A percentile compares a stretch with the other conserved stretches of the same genome.
These are phyloP conservation scores for Nakazawaea siamensis DNA, from an alignment of 805 yeast genomes.

Conservation along the genomic window DNA sequence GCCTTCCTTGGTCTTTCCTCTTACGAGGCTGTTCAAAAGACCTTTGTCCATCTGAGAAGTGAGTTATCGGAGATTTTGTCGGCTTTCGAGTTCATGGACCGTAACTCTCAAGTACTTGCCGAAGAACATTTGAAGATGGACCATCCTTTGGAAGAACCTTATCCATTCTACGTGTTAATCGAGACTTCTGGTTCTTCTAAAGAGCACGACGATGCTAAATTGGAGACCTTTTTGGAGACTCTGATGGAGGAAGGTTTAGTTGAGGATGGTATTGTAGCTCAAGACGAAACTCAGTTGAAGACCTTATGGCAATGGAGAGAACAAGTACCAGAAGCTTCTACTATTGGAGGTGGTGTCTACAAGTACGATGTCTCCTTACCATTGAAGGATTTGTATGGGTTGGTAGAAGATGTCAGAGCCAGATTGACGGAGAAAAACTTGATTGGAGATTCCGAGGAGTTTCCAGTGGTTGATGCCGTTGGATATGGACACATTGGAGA, in stretches of 20 bases:
- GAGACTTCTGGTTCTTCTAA: constrained; percentile 95
- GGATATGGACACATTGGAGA: constrained; percentile 99
- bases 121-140: constrained; percentile 46
- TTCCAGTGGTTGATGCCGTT: constrained; percentile 81
- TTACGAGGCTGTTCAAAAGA: constrained; percentile 76
- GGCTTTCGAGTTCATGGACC: constrained; percentile 93
- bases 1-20: constrained; percentile 79
- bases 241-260: constrained; percentile 82
- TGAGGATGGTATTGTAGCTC: constrained; percentile 92
- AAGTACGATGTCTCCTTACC: constrained; percentile 96
- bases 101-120: constrained; percentile 57
- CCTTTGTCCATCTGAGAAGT: constrained; percentile 68
- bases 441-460: constrained; percentile 52
- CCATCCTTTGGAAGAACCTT: constrained; percentile 58
- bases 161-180: constrained; percentile 85
- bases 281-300: constrained; percentile 80
- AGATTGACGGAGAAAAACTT: constrained; percentile 49
- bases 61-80: constrained; percentile 82
- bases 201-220: constrained; percentile 87
- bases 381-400: constrained; percentile 65
- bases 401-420: constrained; percentile 71
- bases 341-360: constrained; percentile 87
- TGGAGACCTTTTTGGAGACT: constrained; percentile 74
- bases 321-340: constrained; percentile 82
- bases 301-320: constrained; percentile 96